Evolutionary conservation across 1,284 basidiomycete species (phyloP).

Genomic region (Marasmius fiardii): DNA sequence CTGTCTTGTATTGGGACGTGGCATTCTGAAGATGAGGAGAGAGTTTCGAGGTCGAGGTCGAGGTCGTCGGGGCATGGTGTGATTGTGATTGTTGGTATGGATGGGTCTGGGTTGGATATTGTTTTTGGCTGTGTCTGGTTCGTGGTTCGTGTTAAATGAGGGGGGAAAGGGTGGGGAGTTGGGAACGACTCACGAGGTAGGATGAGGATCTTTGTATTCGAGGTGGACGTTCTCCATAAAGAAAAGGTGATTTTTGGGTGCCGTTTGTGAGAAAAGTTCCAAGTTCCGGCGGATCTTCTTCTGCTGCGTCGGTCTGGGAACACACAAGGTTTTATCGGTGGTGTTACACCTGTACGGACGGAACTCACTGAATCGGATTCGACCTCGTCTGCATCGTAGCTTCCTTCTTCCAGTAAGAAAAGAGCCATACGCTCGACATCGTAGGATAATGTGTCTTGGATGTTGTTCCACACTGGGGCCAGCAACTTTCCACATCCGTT

Average conservation of each 20-base stretch:
- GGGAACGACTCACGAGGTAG: slow-evolving; percentile 17
- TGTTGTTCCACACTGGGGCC: slow-evolving; percentile 27
- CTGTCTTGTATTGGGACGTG: slow-evolving; percentile 53
- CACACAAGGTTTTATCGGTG: too few species aligned
- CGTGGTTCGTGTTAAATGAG: not conserved
- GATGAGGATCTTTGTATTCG: slow-evolving; percentile 25
- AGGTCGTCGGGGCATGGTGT: slow-evolving; percentile 41
- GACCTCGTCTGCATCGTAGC: slow-evolving; percentile 9
- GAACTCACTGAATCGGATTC: not conserved
- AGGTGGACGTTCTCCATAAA: slow-evolving; percentile 16
- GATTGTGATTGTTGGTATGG: slow-evolving; percentile 47
- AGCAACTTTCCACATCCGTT: slow-evolving; percentile 26
- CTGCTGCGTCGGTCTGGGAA: too few species aligned
- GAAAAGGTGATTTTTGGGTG: not conserved
- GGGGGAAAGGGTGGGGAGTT: not conserved
- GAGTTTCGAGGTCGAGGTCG: slow-evolving; percentile 12
- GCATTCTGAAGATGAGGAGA: slow-evolving; percentile 24
- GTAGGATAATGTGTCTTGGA: slow-evolving; percentile 26
- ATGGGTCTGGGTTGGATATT: slow-evolving; percentile 30
- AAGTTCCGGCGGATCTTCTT: not conserved
- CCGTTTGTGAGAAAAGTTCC: not conserved
- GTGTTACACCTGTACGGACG: too few species aligned
- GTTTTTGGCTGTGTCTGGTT: slow-evolving; percentile 21
- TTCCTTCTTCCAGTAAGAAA: slow-evolving; percentile 30
- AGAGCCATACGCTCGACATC: slow-evolving; percentile 33